These are phyloP conservation scores for Ceratocystis eucalypticola DNA, from an alignment of 2,329 filamentous ascomycete species.

Conservation along the genomic window DNA sequence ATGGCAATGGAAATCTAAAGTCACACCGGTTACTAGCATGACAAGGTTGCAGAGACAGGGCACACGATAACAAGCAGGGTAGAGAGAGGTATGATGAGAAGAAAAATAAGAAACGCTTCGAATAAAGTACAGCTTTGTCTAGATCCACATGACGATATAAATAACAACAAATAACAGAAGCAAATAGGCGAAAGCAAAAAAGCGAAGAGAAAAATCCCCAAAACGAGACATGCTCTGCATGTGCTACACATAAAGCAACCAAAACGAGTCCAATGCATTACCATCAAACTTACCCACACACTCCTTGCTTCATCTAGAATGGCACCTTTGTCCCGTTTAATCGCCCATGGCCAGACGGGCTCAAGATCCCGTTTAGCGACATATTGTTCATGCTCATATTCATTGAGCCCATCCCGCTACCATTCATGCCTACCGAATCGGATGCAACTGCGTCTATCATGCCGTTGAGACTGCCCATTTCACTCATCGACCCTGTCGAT, in stretches of 20 bases:
- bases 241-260: neutral
- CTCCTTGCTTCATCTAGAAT: slow-evolving; percentile 24
- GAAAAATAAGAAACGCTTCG: slow-evolving; percentile 7
- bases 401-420: slow-evolving; percentile 6
- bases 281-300: neutral
- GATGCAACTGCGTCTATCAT: slow-evolving; percentile 10
- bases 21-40: neutral
- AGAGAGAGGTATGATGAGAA: too few species aligned
- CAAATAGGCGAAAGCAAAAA: neutral
- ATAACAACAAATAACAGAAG: neutral
- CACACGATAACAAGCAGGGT: too few species aligned
- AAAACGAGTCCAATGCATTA: neutral
- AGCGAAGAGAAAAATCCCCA: neutral
- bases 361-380: slow-evolving; percentile 11
- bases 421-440: neutral
- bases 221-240: neutral
- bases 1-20: neutral
- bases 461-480: slow-evolving; percentile 12
- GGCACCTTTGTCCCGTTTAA: slow-evolving; percentile 30
- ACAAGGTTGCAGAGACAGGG: neutral
- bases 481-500: slow-evolving; percentile 17
- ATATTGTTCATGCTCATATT: neutral
- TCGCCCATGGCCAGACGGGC: slow-evolving; percentile 23
- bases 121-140: slow-evolving; percentile 5
- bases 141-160: neutral